These are phyloP conservation scores for Aspergillus sp. DNA, from an alignment of 2,329 filamentous ascomycete genomes.

Conservation along the genomic window DNA sequence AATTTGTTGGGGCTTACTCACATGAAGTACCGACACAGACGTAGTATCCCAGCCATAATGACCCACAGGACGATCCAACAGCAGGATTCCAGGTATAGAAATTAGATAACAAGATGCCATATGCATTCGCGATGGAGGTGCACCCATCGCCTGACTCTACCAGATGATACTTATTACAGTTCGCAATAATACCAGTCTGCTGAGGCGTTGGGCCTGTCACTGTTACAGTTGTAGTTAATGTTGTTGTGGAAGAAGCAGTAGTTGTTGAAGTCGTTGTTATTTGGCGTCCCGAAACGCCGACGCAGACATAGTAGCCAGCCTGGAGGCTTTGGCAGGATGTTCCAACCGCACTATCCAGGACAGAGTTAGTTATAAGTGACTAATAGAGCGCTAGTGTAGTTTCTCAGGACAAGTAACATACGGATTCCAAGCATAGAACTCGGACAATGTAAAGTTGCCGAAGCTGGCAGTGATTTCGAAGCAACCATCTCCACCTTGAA, in stretches of 20 bases:
- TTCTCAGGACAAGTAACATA: neutral
- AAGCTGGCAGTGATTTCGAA: neutral
- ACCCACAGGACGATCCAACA: neutral
- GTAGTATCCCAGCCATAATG: neutral
- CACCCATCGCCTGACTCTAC: neutral
- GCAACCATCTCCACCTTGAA: neutral
- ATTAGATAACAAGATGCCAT: neutral
- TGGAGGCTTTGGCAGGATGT: neutral
- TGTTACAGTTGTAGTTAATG: neutral
- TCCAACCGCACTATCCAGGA: neutral
- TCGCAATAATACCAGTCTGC: neutral
- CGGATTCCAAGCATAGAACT: conserved; percentile 4
- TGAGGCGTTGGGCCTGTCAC: neutral
- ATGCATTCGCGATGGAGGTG: neutral
- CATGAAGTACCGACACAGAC: too few species aligned
- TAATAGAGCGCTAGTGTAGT: neutral
- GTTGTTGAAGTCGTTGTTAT: neutral
- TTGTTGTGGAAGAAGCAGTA: neutral
- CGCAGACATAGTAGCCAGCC: conserved; percentile 9
- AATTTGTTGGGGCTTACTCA: too few species aligned
- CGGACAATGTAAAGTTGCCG: neutral
- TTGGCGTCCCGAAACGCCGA: neutral
- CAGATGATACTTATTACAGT: neutral
- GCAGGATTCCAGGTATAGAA: conserved; percentile 1
- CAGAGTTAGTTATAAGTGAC: neutral